Evolutionary conservation across 495 filamentous ascomycete species (phyloP).

Genomic region (Penicillium chermesinum): DNA sequence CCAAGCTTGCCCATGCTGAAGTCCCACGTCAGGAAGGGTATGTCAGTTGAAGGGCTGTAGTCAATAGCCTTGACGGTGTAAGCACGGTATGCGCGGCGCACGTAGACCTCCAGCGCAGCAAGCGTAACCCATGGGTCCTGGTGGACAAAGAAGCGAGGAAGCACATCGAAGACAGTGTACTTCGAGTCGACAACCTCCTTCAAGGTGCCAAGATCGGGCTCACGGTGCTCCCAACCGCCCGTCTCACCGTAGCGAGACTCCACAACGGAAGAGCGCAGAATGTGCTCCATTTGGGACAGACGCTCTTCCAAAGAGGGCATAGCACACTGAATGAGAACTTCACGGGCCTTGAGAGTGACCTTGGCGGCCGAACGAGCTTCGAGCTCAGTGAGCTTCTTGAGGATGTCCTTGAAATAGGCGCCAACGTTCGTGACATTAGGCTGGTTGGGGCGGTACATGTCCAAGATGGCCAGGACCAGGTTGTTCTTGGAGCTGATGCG

Average conservation of each 20-base stretch:
- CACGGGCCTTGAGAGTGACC: conserved; percentile 93
- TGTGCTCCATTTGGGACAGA: conserved; percentile 96
- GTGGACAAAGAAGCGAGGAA: conserved; percentile 91
- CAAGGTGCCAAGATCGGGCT: conserved; percentile 78
- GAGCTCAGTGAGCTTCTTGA: conserved; percentile 84
- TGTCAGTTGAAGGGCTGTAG: conserved; percentile 74
- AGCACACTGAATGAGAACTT: conserved; percentile 94
- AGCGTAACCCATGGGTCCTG: conserved; percentile 91
- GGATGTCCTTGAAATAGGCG: conserved; percentile 77
- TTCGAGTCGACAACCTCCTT: conserved; percentile 98
- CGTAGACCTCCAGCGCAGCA: conserved; percentile 91
- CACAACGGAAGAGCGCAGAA: conserved; percentile 92
- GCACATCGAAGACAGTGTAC: conserved; percentile 95
- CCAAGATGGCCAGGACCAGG: conserved; percentile 82
- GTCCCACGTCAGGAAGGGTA: conserved; percentile 88
- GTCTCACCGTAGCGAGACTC: conserved; percentile 96
- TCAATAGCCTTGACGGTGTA: conserved; percentile 84
- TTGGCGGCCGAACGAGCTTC: conserved; percentile 88
- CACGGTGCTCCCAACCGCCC: conserved; percentile 93
- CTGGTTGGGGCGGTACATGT: conserved; percentile 92
- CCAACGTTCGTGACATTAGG: conserved; percentile 81
- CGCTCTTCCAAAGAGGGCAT: conserved; percentile 94
- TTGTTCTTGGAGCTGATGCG: conserved; percentile 91
- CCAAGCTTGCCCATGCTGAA: conserved; percentile 90
- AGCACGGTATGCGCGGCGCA: conserved; percentile 93